phyloP scores from a whole-genome alignment of 352 stramenopile species.

The Phytophthora pini region DNA sequence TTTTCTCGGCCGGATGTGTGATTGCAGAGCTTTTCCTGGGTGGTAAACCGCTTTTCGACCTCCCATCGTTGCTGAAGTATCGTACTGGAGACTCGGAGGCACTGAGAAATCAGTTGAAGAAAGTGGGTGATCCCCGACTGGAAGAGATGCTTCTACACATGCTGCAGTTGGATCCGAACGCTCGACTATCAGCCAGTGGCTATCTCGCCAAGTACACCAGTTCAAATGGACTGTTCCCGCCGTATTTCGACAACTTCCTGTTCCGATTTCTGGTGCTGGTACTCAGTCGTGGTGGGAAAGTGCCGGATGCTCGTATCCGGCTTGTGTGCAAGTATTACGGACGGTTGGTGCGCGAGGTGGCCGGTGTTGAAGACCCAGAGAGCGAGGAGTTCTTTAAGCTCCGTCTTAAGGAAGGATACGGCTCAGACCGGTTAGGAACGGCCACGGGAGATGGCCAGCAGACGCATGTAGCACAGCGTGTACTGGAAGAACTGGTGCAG shows the following conservation, averaged over 20 bases:
- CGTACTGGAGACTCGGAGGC: constrained; percentile 77
- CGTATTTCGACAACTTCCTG: constrained; percentile 90
- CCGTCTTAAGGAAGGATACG: constrained; percentile 84
- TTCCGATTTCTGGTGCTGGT: constrained; percentile 91
- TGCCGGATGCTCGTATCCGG: constrained; percentile 93
- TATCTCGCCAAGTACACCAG: constrained; percentile 92
- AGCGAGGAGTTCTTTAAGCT: constrained; percentile 92
- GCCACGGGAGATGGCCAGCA: constrained; percentile 51
- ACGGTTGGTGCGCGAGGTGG: constrained; percentile 89
- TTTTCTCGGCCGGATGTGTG: constrained; percentile 98
- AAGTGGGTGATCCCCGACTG: constrained; percentile 91
- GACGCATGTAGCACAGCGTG: constrained; percentile 73
- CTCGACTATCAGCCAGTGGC: constrained; percentile 85
- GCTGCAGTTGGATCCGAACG: constrained; percentile 91
- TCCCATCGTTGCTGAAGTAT: constrained; percentile 92
- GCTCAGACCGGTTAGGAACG: constrained; percentile 65
- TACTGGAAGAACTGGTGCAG: constrained; percentile 70
- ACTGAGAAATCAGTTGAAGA: constrained; percentile 88
- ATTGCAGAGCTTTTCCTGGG: constrained; percentile 97
- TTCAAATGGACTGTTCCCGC: constrained; percentile 67
- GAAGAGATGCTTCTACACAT: constrained; percentile 94
- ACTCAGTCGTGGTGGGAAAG: constrained; percentile 77
- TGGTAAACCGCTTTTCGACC: constrained; percentile 95
- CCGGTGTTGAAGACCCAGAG: constrained; percentile 91
- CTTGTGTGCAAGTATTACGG: constrained; percentile 95